Evolutionary conservation across 1,284 basidiomycete species (phyloP).

Genomic region (Trametes pubescens): DNA sequence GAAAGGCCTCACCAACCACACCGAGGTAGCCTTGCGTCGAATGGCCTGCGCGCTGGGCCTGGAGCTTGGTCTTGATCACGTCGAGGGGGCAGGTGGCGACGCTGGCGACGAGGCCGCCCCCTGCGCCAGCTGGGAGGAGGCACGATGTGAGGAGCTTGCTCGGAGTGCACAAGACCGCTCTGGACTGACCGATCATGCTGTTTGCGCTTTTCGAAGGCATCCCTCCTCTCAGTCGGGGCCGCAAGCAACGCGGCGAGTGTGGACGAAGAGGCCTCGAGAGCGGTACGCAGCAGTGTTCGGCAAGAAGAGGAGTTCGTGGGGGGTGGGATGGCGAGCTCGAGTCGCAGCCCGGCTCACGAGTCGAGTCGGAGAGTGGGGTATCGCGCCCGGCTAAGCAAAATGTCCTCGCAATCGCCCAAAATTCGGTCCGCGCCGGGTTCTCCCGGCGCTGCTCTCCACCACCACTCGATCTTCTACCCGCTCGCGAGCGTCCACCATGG

Average conservation of each 20-base stretch:
- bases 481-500: too few species aligned
- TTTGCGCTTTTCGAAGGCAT: constrained; percentile 71
- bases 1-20: constrained; percentile 65
- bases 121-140: constrained; percentile 70
- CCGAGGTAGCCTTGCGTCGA: constrained; percentile 80
- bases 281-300: constrained; percentile 7
- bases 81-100: constrained; percentile 97
- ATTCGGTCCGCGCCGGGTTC: constrained; percentile 16
- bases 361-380: constrained; percentile 22
- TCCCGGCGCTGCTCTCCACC: constrained; percentile 8
- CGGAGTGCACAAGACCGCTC: constrained; percentile 5
- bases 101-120: constrained; percentile 90
- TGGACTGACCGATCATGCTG: constrained; percentile 71
- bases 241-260: constrained; percentile 49
- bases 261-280: constrained; percentile 17
- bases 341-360: constrained; percentile 5
- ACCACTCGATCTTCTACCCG: too few species aligned
- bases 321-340: constrained; percentile 15
- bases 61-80: constrained; percentile 96
- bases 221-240: constrained; percentile 67
- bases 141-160: constrained; percentile 18
- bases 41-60: constrained; percentile 82
- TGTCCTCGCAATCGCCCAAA: background rate
- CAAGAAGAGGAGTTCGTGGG: constrained; percentile 10
- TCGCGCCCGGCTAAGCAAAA: constrained; percentile 16